Evolutionary conservation across 192 early-diverging fungal genomes (phyloP).

Genomic region (Chytriomyces sp.): DNA sequence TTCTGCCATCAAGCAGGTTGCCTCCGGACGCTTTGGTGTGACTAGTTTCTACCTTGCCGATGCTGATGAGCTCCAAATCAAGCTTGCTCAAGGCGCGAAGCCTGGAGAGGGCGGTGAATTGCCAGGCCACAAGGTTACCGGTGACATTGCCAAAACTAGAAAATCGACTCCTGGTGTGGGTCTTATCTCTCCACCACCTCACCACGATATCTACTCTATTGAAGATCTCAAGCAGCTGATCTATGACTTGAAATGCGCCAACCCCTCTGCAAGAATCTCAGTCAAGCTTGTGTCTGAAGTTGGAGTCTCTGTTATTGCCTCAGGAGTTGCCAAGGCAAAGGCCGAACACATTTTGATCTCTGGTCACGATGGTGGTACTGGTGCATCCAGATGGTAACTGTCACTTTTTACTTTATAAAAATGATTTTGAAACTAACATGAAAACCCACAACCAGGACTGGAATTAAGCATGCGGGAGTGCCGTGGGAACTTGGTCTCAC

Average conservation of each 20-base stretch:
- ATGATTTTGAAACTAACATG: neutral
- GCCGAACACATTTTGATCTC: constrained; percentile 93
- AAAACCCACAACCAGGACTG: constrained; percentile 60
- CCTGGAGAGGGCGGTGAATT: constrained; percentile 96
- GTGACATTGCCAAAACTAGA: constrained; percentile 74
- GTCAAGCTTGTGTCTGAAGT: constrained; percentile 98
- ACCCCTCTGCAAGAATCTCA: constrained; percentile 87
- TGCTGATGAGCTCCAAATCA: constrained; percentile 97
- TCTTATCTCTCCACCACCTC: constrained; percentile 95
- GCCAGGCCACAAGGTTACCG: constrained; percentile 65
- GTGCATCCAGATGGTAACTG: constrained; percentile 79
- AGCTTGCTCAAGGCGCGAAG: constrained; percentile 99
- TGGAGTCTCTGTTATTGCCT: constrained; percentile 95
- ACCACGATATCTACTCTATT: constrained; percentile 99
- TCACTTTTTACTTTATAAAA: constrained; percentile 31
- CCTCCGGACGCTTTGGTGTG: constrained; percentile 97
- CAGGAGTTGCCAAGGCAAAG: constrained; percentile 95
- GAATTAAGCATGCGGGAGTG: constrained; percentile 97
- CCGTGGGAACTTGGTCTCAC: constrained; percentile 99
- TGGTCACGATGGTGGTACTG: constrained; percentile 99
- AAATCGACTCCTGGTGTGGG: constrained; percentile 96
- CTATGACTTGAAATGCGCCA: constrained; percentile 96
- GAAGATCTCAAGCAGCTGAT: constrained; percentile 99
- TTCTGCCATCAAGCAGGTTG: constrained; percentile 98
- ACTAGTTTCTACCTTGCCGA: constrained; percentile 93